Evolutionary conservation across 352 stramenopile species (phyloP), one percentile per base, ranked within the genome.

Genomic region (Globisporangium emineosum): DNA sequence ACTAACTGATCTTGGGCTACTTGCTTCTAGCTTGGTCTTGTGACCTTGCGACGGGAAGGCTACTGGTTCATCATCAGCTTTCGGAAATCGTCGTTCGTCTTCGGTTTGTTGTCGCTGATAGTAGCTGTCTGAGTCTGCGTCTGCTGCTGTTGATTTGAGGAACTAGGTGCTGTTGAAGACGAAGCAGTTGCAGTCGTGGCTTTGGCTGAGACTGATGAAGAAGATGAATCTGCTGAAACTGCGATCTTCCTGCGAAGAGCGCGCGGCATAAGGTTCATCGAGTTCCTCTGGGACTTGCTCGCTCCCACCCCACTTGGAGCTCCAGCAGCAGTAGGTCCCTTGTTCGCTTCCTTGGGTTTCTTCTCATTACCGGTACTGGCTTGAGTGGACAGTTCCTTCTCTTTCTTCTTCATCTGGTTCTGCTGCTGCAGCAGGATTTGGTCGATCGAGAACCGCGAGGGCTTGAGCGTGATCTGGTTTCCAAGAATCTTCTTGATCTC

Each of bases 11-110:
- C n/a, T n/a, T n/a, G n/a, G n/a, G n/a, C n/a, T n/a, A n/a, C n/a
- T n/a, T n/a, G n/a, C n/a, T n/a, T n/a, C n/a, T n/a, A n/a, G n/a
- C 17, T 5, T 45, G 17, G n/a, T 15, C 37, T 45, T n/a, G 37
- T 45, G 37, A 19, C 12, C 13, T 45, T 45, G 32, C 19, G 12
- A 32, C 4, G 10, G 12, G 23, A 19, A 33, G 25, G 47, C 19
- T 57, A 79, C 63, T 76, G 75, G 50, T 77, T 82, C 50, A 87
- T 67, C 49, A 91, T 65, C 62, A 91, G 69, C 47, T 84, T 81
- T 47, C 82, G 82, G 33, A 91, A 91, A 35, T 91, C 82, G 15
- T 78, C 82, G 62, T 91, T 91, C n/a, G 74, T 84, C 68, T 88
- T 89, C 2, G 78, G 73, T 25, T 56, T 78, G 25, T 13, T 35